Percentiles rank a stretch among this genome's conserved stretches.
These are phyloP conservation scores for Suillus plorans DNA, from an alignment of 768 basidiomycete species.

Conservation along the genomic window DNA sequence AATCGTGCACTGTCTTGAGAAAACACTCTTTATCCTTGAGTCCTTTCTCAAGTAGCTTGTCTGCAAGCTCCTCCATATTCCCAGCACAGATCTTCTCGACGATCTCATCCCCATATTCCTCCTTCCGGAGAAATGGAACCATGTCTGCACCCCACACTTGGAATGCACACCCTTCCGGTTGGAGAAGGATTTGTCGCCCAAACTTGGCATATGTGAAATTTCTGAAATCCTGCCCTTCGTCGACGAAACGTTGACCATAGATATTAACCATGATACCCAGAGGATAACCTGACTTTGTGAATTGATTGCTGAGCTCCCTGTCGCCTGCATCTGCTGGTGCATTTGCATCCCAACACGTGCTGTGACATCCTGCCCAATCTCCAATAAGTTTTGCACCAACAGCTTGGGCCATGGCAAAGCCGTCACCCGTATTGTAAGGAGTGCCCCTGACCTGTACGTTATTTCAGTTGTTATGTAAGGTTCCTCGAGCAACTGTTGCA, in stretches of 20 bases:
- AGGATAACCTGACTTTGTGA: slow-evolving; percentile 73
- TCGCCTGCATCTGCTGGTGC: slow-evolving; percentile 51
- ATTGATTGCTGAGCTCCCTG: slow-evolving; percentile 63
- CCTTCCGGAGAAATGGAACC: slow-evolving; percentile 46
- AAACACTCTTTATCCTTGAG: slow-evolving; percentile 43
- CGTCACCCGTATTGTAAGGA: slow-evolving; percentile 71
- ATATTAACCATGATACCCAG: slow-evolving; percentile 69
- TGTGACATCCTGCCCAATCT: slow-evolving; percentile 73
- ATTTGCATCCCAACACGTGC: slow-evolving; percentile 70
- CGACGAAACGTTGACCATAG: slow-evolving; percentile 59
- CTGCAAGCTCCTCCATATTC: slow-evolving; percentile 50
- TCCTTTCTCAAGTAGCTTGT: slow-evolving; percentile 44
- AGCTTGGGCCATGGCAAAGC: slow-evolving; percentile 49
- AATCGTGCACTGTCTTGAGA: slow-evolving; percentile 45
- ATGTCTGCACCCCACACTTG: slow-evolving; percentile 62
- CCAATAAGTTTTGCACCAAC: slow-evolving; percentile 56
- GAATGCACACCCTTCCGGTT: slow-evolving; percentile 61
- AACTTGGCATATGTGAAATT: slow-evolving; percentile 76
- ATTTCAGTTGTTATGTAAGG: not conserved
- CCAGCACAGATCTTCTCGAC: slow-evolving; percentile 54
- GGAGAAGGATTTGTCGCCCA: slow-evolving; percentile 55
- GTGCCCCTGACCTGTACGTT: slow-evolving; percentile 60
- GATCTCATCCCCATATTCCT: slow-evolving; percentile 65
- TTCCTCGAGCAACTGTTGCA: not conserved
- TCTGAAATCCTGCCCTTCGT: slow-evolving; percentile 71